Percentiles rank a stretch among this genome's conserved stretches.
phyloP scores from a whole-genome alignment of 805 yeast species.

The Pichia rugopelliculosa region DNA sequence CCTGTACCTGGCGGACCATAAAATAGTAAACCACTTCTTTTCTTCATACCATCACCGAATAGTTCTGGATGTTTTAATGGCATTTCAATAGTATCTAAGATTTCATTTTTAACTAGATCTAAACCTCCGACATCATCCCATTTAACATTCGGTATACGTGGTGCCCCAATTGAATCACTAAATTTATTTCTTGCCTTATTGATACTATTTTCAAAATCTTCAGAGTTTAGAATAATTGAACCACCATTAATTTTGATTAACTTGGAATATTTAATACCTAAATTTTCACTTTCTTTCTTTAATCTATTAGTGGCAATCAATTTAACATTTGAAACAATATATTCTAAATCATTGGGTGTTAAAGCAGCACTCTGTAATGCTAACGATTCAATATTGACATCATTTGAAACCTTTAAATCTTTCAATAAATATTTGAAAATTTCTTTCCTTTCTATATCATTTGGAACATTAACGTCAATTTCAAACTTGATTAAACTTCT shows the following conservation, averaged over 20 bases:
- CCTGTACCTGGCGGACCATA: constrained; percentile 99
- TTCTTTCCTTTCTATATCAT: constrained; percentile 60
- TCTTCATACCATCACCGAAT: constrained; percentile 82
- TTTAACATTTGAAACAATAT: constrained; percentile 64
- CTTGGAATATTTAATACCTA: constrained; percentile 23
- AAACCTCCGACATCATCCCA: constrained; percentile 99
- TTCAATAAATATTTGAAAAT: constrained; percentile 50
- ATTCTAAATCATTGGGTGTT: constrained; percentile 71
- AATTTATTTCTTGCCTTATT: constrained; percentile 78
- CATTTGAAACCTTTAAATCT: constrained; percentile 28
- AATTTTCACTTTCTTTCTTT: constrained; percentile 27
- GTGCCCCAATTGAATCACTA: constrained; percentile 95
- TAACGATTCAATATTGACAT: constrained; percentile 49
- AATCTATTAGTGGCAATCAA: constrained; percentile 46
- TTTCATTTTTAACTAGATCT: constrained; percentile 83
- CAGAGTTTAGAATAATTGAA: constrained; percentile 41
- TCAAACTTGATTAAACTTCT: constrained; percentile 72
- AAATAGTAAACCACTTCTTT: constrained; percentile 87
- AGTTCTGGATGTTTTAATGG: constrained; percentile 90
- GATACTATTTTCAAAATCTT: constrained; percentile 63
- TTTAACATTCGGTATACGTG: constrained; percentile 85
- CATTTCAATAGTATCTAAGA: constrained; percentile 91
- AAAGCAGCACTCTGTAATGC: constrained; percentile 90
- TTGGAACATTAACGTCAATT: constrained; percentile 67
- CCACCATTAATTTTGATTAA: constrained; percentile 50